These are phyloP conservation scores for Pleurotus salmoneostramineus DNA, from an alignment of 768 basidiomycete species.

Conservation along the genomic window DNA sequence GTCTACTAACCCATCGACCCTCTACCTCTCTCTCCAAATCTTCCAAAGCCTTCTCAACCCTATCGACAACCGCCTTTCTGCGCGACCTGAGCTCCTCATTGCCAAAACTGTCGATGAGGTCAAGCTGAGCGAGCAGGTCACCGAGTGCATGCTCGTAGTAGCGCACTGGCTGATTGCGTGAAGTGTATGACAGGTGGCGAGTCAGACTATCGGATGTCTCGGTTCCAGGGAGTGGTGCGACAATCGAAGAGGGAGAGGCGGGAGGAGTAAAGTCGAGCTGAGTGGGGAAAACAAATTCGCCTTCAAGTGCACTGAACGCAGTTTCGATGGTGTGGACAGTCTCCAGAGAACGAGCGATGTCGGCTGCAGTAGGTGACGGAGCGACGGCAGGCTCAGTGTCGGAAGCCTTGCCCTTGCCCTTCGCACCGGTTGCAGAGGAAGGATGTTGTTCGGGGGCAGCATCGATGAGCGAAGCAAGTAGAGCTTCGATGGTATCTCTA, in stretches of 20 bases:
- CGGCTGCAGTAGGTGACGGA: slow-evolving; percentile 19
- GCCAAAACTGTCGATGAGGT: slow-evolving; percentile 59
- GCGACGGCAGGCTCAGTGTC: slow-evolving; percentile 8
- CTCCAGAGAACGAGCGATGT: slow-evolving; percentile 30
- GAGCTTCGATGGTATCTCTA: not conserved
- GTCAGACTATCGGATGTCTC: slow-evolving; percentile 16
- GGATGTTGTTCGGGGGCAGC: not conserved
- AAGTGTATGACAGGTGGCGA: slow-evolving; percentile 50
- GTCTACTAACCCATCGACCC: slow-evolving; percentile 27
- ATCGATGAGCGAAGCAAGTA: not conserved
- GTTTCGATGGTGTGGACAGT: slow-evolving; percentile 37
- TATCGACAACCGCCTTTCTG: slow-evolving; percentile 51
- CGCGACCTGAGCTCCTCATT: slow-evolving; percentile 44
- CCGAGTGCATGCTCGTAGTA: slow-evolving; percentile 60
- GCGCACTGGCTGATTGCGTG: slow-evolving; percentile 56
- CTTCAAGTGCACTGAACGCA: slow-evolving; percentile 30
- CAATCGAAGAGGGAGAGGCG: slow-evolving; percentile 10
- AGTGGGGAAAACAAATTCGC: slow-evolving; percentile 35
- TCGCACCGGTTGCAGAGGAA: not conserved
- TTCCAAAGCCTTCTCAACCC: slow-evolving; percentile 55
- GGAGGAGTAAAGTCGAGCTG: slow-evolving; percentile 38
- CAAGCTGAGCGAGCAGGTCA: slow-evolving; percentile 51
- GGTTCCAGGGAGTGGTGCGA: slow-evolving; percentile 7
- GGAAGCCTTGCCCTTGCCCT: slow-evolving; percentile 29
- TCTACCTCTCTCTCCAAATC: slow-evolving; percentile 46